Conservation (phyloP, 768 basidiomycete genomes). For the Pisolithus orientalis region DNA sequence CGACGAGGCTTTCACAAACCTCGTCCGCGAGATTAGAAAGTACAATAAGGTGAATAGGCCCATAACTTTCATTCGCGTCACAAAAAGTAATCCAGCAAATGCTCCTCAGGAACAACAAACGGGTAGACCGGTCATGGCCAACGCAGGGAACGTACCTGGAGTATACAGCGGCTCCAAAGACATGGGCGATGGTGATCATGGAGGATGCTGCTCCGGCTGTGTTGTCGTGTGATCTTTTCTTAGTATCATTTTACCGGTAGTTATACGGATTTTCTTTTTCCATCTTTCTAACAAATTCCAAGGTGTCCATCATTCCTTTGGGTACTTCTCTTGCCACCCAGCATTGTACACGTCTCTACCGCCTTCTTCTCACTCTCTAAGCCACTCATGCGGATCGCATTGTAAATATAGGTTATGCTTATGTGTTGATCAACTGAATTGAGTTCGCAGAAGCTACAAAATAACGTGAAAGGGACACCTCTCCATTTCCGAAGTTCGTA, state of each 20-base stretch:
- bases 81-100: neutral
- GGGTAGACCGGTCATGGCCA: slow-evolving; percentile 58
- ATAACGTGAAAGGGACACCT: too few relatives aligned
- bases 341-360: slow-evolving; percentile 9
- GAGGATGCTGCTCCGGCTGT: slow-evolving; percentile 65
- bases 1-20: slow-evolving; percentile 89
- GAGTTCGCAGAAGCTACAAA: neutral
- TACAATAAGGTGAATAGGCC: slow-evolving; percentile 72
- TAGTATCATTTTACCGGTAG: neutral
- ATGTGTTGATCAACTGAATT: slow-evolving; percentile 1
- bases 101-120: slow-evolving; percentile 63
- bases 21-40: slow-evolving; percentile 89
- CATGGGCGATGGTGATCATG: slow-evolving; percentile 45
- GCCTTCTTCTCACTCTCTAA: slow-evolving; percentile 3
- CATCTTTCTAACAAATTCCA: neutral
- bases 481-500: too few relatives aligned
- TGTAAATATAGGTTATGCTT: slow-evolving; percentile 24
- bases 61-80: neutral
- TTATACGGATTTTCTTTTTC: slow-evolving; percentile 8
- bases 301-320: neutral
- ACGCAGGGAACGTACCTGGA: slow-evolving; percentile 37
- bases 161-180: slow-evolving; percentile 40
- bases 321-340: slow-evolving; percentile 6
- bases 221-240: slow-evolving; percentile 41
- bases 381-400: slow-evolving; percentile 6